These are phyloP conservation scores for Monilinia laxa DNA, from an alignment of 2,329 filamentous ascomycete genomes.

Conservation along the genomic window DNA sequence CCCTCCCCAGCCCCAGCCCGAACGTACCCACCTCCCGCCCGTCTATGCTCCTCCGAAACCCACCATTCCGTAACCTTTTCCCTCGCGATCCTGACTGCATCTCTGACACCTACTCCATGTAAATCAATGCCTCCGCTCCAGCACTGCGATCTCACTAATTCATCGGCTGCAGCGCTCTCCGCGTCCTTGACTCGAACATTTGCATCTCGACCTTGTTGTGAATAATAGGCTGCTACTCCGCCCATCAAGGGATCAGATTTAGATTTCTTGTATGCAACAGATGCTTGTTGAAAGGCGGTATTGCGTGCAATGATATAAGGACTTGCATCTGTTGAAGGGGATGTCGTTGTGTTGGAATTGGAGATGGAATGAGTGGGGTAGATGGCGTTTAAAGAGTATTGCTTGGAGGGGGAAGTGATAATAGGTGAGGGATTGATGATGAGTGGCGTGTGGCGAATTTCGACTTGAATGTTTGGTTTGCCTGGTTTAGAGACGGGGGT, in stretches of 20 bases:
- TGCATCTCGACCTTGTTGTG: constrained; percentile 66
- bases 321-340: constrained; percentile 19
- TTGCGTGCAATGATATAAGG: constrained; percentile 31
- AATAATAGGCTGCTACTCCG: constrained; percentile 74
- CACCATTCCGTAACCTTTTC: constrained; percentile 73
- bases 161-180: constrained; percentile 67
- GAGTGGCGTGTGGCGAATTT: constrained; percentile 37
- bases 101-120: constrained; percentile 77
- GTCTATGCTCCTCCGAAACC: constrained; percentile 55
- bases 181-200: constrained; percentile 56
- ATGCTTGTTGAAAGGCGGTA: constrained; percentile 56
- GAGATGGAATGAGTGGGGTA: constrained; percentile 17
- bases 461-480: constrained; percentile 33
- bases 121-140: constrained; percentile 65
- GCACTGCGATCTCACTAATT: constrained; percentile 68
- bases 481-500: constrained; percentile 9
- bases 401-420: constrained; percentile 9
- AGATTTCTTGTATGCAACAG: constrained; percentile 56
- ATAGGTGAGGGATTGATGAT: constrained; percentile 23
- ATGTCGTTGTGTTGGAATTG: background rate
- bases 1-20: constrained; percentile 43
- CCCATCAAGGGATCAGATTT: constrained; percentile 72
- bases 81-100: constrained; percentile 76
- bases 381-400: constrained; percentile 21
- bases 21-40: constrained; percentile 39